A percentile compares a stretch with the other conserved stretches of the same genome.
phyloP scores from a whole-genome alignment of 192 early-diverging fungal species.

The Diversispora eburnea region DNA sequence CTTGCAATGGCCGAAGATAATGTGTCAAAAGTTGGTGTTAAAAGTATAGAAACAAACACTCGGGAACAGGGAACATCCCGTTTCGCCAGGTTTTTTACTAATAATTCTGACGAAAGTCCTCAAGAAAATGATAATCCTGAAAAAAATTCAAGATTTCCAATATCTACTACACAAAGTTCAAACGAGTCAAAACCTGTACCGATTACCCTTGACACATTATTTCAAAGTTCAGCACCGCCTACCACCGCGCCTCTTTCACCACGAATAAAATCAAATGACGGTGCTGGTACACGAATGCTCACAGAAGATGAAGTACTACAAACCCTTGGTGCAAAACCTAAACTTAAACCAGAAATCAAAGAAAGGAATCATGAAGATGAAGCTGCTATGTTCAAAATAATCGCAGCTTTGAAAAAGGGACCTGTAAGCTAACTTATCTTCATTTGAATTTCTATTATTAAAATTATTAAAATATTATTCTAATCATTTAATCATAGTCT shows the following conservation, averaged over 20 bases:
- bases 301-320: constrained; percentile 56
- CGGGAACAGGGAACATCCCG: constrained; percentile 50
- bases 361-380: constrained; percentile 39
- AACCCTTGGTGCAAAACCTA: constrained; percentile 38
- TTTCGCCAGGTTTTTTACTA: constrained; percentile 56
- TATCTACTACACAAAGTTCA: constrained; percentile 21
- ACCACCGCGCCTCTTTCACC: constrained; percentile 22
- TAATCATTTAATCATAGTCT: not conserved
- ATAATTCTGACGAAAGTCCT: constrained; percentile 40
- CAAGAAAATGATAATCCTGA: constrained; percentile 21
- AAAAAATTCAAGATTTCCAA: not conserved
- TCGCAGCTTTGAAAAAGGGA: constrained; percentile 51
- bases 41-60: constrained; percentile 2
- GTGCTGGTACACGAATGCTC: constrained; percentile 34
- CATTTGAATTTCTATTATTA: not conserved
- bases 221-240: constrained; percentile 41
- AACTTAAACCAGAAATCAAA: constrained; percentile 2
- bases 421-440: constrained; percentile 30
- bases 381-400: constrained; percentile 51
- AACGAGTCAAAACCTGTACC: constrained; percentile 36
- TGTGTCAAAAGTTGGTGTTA: not conserved
- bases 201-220: constrained; percentile 48
- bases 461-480: not conserved
- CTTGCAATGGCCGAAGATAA: constrained; percentile 34
- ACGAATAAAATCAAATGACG: constrained; percentile 1